Evolutionary conservation across 176 grass and related monocot genomes (phyloP), one percentile per base, ranked within the genome.

Genomic region (Cenchrus purpureus): DNA sequence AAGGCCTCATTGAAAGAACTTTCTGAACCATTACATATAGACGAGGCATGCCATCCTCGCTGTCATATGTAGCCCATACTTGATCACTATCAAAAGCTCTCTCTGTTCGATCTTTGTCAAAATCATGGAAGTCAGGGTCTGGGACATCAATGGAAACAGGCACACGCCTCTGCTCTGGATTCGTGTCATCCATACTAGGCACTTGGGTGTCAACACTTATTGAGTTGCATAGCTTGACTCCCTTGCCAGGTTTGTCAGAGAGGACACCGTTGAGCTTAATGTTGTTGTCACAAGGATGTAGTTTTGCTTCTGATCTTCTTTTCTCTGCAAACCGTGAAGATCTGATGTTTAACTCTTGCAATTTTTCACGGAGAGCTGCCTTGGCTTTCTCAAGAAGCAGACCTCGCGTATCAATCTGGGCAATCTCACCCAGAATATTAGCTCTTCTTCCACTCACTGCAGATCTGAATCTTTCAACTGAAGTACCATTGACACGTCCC

Each of bases 31-130:
- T 91, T 57, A 90, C 89, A 84, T 98, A 98, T 54, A 95, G 82
- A 54, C 93, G 89, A 81, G 96, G 96, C 96, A 98, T 98, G 65
- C 96, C 96, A 92, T 98, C 96, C 83, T 98, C 96, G 31, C 88
- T 91, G 68, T 98, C 96, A 90, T 98, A 95, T 25, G 89, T 82
- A 69, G 95, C 95, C 95, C 95, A 98, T 73, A 98, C 93, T 69
- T 98, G 95, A 77, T 98, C 91, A 56, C 76, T 74, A 84, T 93
- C 88, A 85, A 98, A 98, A 85, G 89, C 82, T 73, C 65, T 90
- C 73, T 95, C 96, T 13, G 86, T 86, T n/a, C 96, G 91, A 85
- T 98, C 91, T 79, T 95, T 95, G 72, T 98, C 93, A 87, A 98
- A 98, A 84, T 95, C 96, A 77, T 93, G 88, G 87, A 98, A 98